Percentiles rank a stretch among this genome's conserved stretches.
Evolutionary conservation across 2,329 filamentous ascomycete species (phyloP).

Genomic region (Pestalotiopsis sp.): DNA sequence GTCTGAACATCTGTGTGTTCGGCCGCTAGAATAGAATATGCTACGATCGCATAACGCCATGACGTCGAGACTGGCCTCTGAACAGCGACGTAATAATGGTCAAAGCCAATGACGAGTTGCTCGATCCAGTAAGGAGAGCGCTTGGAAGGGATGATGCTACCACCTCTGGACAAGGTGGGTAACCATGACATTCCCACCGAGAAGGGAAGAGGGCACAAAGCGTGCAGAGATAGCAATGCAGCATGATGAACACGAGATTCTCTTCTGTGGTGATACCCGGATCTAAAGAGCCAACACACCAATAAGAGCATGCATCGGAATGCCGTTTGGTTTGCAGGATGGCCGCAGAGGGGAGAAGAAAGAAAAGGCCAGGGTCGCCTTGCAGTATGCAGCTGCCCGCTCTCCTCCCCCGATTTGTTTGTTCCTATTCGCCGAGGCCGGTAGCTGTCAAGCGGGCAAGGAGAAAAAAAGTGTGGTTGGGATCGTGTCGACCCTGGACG

Average conservation of each 20-base stretch:
- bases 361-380: background rate
- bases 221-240: conserved; percentile 4
- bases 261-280: background rate
- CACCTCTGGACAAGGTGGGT: background rate
- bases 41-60: background rate
- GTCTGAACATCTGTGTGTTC: background rate
- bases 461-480: background rate
- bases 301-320: background rate
- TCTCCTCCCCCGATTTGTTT: background rate
- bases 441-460: background rate
- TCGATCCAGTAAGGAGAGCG: background rate
- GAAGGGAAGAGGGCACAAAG: background rate
- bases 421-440: conserved; percentile 4
- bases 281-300: background rate
- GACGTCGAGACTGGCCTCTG: background rate
- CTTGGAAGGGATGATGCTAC: background rate
- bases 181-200: background rate
- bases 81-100: background rate
- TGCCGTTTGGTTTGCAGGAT: background rate
- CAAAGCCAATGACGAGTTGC: background rate
- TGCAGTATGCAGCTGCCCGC: conserved; percentile 8
- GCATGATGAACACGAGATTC: conserved; percentile 4
- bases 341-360: no score
- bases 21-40: background rate
- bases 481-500: background rate